A percentile compares a stretch with the other conserved stretches of the same genome.
Evolutionary conservation across 106 monocot species (phyloP).

Genomic region (Gastrodia elata): DNA sequence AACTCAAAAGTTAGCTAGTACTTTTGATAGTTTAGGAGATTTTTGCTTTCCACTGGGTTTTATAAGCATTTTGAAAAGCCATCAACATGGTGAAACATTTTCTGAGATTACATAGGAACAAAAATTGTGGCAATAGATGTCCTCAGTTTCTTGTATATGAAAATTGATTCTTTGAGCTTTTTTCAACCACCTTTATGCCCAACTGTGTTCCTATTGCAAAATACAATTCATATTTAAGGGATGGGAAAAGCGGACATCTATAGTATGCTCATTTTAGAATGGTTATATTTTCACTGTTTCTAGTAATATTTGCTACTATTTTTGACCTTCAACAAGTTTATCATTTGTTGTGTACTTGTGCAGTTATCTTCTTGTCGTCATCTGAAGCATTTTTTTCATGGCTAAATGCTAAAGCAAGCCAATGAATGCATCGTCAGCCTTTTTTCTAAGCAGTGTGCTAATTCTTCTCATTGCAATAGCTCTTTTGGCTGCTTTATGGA

Average conservation of each 20-base stretch:
- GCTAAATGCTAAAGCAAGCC: not conserved
- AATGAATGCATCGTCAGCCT: conserved; percentile 10
- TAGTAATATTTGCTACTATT: not conserved
- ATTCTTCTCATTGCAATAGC: conserved; percentile 12
- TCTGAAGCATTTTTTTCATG: conserved; percentile 3
- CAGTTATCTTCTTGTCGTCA: not conserved
- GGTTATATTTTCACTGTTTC: not conserved
- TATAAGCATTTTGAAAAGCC: too few species aligned
- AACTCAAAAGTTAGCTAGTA: too few species aligned
- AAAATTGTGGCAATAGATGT: too few species aligned
- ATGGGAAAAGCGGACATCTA: not conserved
- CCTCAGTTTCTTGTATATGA: too few species aligned
- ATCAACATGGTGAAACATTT: too few species aligned
- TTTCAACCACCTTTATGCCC: not conserved
- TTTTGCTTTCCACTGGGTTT: too few species aligned
- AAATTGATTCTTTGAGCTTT: not conserved
- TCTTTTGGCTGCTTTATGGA: conserved; percentile 25
- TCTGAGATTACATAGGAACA: too few species aligned
- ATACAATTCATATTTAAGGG: not conserved
- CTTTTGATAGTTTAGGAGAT: too few species aligned
- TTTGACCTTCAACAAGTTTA: not conserved
- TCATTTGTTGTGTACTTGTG: not conserved
- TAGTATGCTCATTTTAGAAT: not conserved
- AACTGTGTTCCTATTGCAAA: not conserved
- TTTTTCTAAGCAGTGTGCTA: conserved; percentile 17